phyloP scores from a whole-genome alignment of 176 grass and related monocot genomes.

The Hyparrhenia diplandra region DNA sequence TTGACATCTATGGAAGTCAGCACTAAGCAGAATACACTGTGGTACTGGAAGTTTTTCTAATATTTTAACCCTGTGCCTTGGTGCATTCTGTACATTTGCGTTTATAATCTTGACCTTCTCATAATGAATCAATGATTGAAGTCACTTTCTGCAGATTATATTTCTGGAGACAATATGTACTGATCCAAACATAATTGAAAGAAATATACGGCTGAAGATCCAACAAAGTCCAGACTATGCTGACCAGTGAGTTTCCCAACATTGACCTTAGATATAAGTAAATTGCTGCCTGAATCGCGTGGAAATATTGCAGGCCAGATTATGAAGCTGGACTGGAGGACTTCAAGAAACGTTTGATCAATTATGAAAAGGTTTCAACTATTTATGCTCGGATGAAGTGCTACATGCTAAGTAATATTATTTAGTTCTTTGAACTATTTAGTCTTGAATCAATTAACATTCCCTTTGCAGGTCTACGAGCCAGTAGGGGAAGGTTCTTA shows the following conservation, averaged over 20 bases:
- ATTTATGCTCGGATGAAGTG: conserved; percentile 19
- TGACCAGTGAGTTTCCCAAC: conserved; percentile 63
- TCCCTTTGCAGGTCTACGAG: conserved; percentile 66
- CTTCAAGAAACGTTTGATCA: conserved; percentile 76
- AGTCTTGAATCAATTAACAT: conserved; percentile 18
- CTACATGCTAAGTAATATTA: background rate
- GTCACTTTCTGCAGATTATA: conserved; percentile 70
- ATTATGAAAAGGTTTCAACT: conserved; percentile 87
- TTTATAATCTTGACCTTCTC: conserved; percentile 31
- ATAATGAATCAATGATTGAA: conserved; percentile 21
- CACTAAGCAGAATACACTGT: background rate
- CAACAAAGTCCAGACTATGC: conserved; percentile 99
- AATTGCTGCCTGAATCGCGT: conserved; percentile 10
- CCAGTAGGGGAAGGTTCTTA: conserved; percentile 94
- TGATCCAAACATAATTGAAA: conserved; percentile 87
- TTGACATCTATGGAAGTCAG: background rate
- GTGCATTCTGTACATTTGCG: conserved; percentile 19
- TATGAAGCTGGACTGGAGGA: conserved; percentile 84
- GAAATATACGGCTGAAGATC: conserved; percentile 94
- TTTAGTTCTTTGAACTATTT: conserved; percentile 12
- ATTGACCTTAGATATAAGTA: background rate
- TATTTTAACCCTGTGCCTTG: conserved; percentile 3
- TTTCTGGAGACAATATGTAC: conserved; percentile 99
- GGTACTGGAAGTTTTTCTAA: background rate
- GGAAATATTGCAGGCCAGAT: conserved; percentile 62